Base-by-base conservation (phyloP, 371 early-diverging fungal species). In the Mortierella sp. region DNA sequence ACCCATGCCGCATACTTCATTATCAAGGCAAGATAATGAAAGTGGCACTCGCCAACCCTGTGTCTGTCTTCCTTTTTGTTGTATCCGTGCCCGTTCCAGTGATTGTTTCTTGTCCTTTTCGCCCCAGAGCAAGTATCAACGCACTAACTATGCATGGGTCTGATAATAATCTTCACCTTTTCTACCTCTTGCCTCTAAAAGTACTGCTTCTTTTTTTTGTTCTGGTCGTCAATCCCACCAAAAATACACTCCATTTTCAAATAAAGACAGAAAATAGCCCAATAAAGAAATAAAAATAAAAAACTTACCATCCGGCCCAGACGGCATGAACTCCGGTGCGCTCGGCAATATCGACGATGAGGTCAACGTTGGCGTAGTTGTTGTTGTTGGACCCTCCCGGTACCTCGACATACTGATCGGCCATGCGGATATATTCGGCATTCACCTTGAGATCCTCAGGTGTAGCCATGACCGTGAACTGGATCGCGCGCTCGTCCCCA, bases 361-460 rank as follows among this genome's bases (percentile, higher is more conserved):
- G 88, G 76, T 97, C 96, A 41, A 99, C 97, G 83, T 99, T 99
- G 61, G 98, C 96, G 86, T 99, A 99, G 91, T 99, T 99, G 92
- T 97, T 96, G 89, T 98, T 97, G 89, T 95, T 93, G 64, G 96
- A 91, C 55, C 99, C 99, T 79, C 98, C 98, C 31, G 97, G 97
- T 8, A 99, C 97, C 86, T 98, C 97, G 71, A 97, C 95, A 83
- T 95, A 99, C 87, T 98, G 97, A 85, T 99, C 98, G 10, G 99
- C 99, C 96, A 97, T 96, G 79, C 99, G 95, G 79, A 99, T 98
- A 87, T 97, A 99, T 89, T 98, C 98, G 67, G 99, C 99, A 80
- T 99, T 98, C 65, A 94, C 95, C 79, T 92, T 90, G 74, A 99
- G 91, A 91, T 99, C 99, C 80, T 99, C 98, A 22, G 99, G 97